Evolutionary conservation across 176 grass and related monocot genomes (phyloP).

Genomic region (Carex pumila): DNA sequence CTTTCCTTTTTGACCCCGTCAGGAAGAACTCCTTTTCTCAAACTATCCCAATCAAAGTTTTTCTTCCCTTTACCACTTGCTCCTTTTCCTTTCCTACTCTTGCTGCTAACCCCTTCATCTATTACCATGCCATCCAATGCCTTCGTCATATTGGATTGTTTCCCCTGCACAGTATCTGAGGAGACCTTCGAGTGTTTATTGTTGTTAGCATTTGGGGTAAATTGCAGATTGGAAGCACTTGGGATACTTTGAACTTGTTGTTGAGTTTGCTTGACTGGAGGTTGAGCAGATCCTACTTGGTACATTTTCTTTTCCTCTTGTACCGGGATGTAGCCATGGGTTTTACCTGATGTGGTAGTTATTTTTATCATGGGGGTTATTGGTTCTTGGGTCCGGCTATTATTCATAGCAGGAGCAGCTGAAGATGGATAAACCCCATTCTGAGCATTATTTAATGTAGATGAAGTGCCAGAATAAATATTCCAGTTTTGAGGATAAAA

Average conservation of each 20-base stretch:
- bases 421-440: conserved; percentile 13
- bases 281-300: neutral
- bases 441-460: conserved; percentile 22
- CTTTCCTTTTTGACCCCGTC: conserved; percentile 35
- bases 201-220: neutral
- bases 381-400: conserved; percentile 22
- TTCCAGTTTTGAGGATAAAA: conserved; percentile 39
- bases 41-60: conserved; percentile 67
- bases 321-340: neutral
- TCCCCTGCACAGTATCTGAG: conserved; percentile 18
- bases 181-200: neutral
- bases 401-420: conserved; percentile 23
- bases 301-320: conserved; percentile 5
- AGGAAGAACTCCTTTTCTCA: conserved; percentile 48
- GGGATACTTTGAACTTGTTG: neutral
- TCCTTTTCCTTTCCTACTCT: conserved; percentile 42
- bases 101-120: conserved; percentile 24
- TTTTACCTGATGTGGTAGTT: conserved; percentile 1
- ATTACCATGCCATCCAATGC: conserved; percentile 16
- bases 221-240: neutral
- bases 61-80: conserved; percentile 32
- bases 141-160: conserved; percentile 1
- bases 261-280: neutral
- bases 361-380: conserved; percentile 17
- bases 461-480: conserved; percentile 28